Evolutionary conservation across 176 grass and related monocot genomes (phyloP).

Genomic region (Eragrostis curvula): DNA sequence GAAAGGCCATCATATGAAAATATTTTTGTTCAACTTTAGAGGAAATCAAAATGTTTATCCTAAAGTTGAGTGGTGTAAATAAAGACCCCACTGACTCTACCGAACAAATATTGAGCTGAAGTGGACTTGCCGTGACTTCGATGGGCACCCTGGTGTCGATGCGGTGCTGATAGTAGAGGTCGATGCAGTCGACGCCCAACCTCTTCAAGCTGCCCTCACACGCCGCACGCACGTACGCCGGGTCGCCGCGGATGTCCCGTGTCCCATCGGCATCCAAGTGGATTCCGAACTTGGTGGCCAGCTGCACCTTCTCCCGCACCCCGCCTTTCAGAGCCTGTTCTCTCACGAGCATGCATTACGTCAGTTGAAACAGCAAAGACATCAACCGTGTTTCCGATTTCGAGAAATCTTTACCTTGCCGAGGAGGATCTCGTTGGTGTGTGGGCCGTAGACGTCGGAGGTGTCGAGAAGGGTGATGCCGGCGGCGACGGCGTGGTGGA

Average conservation of each 20-base stretch:
- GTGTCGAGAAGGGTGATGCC: constrained; percentile 66
- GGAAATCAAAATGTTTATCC: too few species aligned
- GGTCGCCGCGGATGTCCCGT: constrained; percentile 34
- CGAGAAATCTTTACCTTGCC: constrained; percentile 10
- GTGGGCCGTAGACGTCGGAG: constrained; percentile 37
- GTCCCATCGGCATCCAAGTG: neutral
- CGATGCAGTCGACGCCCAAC: constrained; percentile 54
- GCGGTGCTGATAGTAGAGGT: constrained; percentile 63
- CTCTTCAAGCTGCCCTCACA: constrained; percentile 49
- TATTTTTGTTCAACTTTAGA: too few species aligned
- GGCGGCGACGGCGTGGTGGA: constrained; percentile 35
- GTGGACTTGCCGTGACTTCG: constrained; percentile 51
- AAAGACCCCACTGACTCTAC: too few species aligned
- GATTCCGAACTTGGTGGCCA: constrained; percentile 54
- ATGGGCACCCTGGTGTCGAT: constrained; percentile 46
- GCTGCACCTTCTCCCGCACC: constrained; percentile 43
- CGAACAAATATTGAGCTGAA: too few species aligned
- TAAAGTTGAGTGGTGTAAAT: too few species aligned
- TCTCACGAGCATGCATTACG: too few species aligned
- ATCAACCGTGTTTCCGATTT: too few species aligned
- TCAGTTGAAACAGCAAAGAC: too few species aligned
- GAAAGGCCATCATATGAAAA: too few species aligned
- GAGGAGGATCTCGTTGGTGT: constrained; percentile 49
- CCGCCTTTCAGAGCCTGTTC: neutral
- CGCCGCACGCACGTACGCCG: constrained; percentile 42